phyloP scores from a whole-genome alignment of 306 rosid species.

The Gastrolobium bilobum region DNA sequence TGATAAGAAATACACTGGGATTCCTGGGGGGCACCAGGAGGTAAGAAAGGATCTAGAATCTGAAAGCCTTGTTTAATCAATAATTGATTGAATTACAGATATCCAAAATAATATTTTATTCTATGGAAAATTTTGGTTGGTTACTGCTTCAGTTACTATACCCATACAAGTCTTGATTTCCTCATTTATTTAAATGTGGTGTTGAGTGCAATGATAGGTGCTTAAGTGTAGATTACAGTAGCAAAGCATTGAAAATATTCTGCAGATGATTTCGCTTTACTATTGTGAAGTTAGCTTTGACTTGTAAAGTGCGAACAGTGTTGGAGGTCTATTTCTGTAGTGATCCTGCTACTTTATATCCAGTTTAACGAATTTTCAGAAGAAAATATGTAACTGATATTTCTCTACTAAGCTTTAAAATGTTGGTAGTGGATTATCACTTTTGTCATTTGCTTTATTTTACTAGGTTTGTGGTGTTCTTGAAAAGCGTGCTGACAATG shows the following conservation, averaged over 20 bases:
- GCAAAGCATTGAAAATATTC: background rate
- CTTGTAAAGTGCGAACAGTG: background rate
- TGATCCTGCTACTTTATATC: background rate
- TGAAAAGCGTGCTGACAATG: slow-evolving; percentile 90
- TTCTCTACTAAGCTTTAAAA: slow-evolving; percentile 13
- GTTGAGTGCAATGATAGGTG: background rate
- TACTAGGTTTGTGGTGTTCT: slow-evolving; percentile 74
- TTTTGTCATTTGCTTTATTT: slow-evolving; percentile 26
- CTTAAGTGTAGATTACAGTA: background rate
- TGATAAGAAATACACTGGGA: slow-evolving; percentile 93
- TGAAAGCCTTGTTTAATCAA: background rate
- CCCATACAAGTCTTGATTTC: background rate
- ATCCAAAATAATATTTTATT: background rate
- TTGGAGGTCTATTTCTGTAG: background rate
- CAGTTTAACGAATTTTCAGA: background rate
- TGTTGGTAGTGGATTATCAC: slow-evolving; percentile 16
- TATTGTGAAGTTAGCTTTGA: background rate
- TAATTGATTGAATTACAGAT: slow-evolving; percentile 10
- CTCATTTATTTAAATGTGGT: background rate
- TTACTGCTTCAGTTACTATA: slow-evolving; percentile 11
- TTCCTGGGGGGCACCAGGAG: slow-evolving; percentile 99
- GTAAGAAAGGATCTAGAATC: slow-evolving; percentile 59
- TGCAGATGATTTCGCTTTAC: background rate
- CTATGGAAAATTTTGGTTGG: slow-evolving; percentile 15
- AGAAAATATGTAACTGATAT: background rate